Evolutionary conservation across 2,329 filamentous ascomycete genomes (phyloP).

Genomic region (Pseudopyrenochaeta lycopersici): DNA sequence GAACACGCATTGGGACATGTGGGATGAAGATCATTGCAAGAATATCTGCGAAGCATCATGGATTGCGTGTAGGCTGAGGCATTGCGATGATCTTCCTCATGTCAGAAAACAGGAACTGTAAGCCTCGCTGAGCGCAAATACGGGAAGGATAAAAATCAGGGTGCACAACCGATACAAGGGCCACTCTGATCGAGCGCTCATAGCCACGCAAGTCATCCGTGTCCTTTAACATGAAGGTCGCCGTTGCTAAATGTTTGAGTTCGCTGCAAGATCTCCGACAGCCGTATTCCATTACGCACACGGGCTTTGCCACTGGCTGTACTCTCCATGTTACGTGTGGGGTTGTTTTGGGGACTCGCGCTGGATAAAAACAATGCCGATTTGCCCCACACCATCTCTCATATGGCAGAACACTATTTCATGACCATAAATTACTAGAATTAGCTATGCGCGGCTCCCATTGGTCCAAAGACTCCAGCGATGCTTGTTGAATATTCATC

Average conservation of each 20-base stretch:
- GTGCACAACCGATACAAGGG: background rate
- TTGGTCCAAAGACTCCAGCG: conserved; percentile 3
- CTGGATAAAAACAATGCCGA: conserved; percentile 11
- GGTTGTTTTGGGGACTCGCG: background rate
- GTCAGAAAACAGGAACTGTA: conserved; percentile 19
- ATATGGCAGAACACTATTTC: conserved; percentile 5
- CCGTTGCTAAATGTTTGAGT: too few species aligned
- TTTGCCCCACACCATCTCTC: conserved; percentile 17
- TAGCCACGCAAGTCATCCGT: too few species aligned
- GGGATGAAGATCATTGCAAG: conserved; percentile 26
- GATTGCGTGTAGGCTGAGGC: conserved; percentile 19
- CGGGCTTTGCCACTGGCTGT: background rate
- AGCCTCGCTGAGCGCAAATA: background rate
- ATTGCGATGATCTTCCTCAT: conserved; percentile 16
- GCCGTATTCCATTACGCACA: too few species aligned
- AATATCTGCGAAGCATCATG: conserved; percentile 25
- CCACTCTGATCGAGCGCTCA: too few species aligned
- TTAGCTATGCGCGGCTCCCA: background rate
- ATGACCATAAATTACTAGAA: conserved; percentile 2
- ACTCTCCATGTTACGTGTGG: conserved; percentile 3
- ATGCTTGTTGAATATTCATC: background rate
- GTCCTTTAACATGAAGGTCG: too few species aligned
- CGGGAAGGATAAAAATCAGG: background rate
- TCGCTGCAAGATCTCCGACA: too few species aligned
- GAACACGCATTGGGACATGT: conserved; percentile 24